Evolutionary conservation across 192 early-diverging fungal species (phyloP).

Genomic region (Backusella parvicylindrica): DNA sequence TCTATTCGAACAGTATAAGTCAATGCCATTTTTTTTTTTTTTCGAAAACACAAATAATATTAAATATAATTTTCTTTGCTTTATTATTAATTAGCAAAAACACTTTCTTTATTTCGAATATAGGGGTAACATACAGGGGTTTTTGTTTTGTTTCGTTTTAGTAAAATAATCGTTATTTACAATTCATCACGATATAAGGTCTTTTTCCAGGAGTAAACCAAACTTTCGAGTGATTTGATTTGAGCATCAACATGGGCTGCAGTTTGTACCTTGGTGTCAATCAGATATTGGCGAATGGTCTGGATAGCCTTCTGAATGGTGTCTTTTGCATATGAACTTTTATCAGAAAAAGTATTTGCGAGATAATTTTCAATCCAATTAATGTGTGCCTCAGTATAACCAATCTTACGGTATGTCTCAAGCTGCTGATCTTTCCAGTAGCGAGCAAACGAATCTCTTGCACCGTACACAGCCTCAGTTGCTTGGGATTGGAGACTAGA

Average conservation of each 20-base stretch:
- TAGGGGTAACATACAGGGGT: not conserved
- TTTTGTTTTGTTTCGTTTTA: not conserved
- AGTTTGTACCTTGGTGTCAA: conserved; percentile 10
- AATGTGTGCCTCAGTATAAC: conserved; percentile 20
- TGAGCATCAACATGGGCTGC: conserved; percentile 1
- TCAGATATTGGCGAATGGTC: conserved; percentile 14
- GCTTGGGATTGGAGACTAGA: conserved; percentile 7
- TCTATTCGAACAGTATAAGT: not conserved
- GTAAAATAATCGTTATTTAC: not conserved
- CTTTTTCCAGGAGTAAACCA: conserved; percentile 10
- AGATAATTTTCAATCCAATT: conserved; percentile 24
- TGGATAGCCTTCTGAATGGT: conserved; percentile 5
- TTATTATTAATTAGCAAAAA: not conserved
- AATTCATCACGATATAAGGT: conserved; percentile 14
- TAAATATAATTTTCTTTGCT: too few species aligned
- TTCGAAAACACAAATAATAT: not conserved
- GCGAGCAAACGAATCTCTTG: conserved; percentile 4
- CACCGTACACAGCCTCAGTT: not conserved
- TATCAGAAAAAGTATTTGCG: not conserved
- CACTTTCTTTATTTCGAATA: not conserved
- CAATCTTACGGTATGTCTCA: conserved; percentile 11
- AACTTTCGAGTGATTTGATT: conserved; percentile 1
- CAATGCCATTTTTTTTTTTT: not conserved
- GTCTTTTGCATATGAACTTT: conserved; percentile 1
- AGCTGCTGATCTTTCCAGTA: conserved; percentile 6